These are phyloP conservation scores for maize (Zea mays) DNA, from an alignment of 176 grass and related monocot genomes.

Conservation along the genomic window DNA sequence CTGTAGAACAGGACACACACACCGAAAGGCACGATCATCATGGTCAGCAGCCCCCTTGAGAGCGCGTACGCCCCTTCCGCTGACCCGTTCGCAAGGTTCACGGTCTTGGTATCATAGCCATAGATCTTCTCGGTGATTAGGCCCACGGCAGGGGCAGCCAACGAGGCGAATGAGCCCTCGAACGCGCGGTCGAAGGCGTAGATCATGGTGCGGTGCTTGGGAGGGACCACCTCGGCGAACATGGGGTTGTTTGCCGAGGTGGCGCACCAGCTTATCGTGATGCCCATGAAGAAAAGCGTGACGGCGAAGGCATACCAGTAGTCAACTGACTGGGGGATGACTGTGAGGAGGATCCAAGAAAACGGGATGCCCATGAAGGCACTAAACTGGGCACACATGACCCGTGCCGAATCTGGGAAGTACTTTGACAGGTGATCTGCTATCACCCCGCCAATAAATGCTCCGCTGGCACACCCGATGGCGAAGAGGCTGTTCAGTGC, in stretches of 20 bases:
- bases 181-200: constrained; percentile 77
- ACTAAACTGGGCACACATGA: constrained; percentile 96
- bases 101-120: constrained; percentile 67
- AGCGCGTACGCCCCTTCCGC: constrained; percentile 68
- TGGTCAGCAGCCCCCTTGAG: constrained; percentile 68
- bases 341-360: constrained; percentile 68
- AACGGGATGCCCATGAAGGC: constrained; percentile 96
- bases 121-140: constrained; percentile 81
- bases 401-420: constrained; percentile 66
- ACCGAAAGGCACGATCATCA: constrained; percentile 89
- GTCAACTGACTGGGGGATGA: constrained; percentile 65
- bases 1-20: constrained; percentile 81
- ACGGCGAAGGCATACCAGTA: constrained; percentile 59
- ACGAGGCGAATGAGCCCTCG: constrained; percentile 70
- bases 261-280: constrained; percentile 82
- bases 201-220: constrained; percentile 79
- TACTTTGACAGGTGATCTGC: constrained; percentile 62
- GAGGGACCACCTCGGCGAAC: constrained; percentile 80
- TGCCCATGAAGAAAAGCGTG: constrained; percentile 75
- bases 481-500: constrained; percentile 80
- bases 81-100: constrained; percentile 61
- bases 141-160: constrained; percentile 72
- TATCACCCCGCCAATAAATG: constrained; percentile 70
- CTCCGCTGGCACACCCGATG: constrained; percentile 72
- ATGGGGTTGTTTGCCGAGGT: constrained; percentile 87